These are phyloP conservation scores for Adansonia grandidieri DNA, from an alignment of 441 rosid species.

Conservation along the genomic window DNA sequence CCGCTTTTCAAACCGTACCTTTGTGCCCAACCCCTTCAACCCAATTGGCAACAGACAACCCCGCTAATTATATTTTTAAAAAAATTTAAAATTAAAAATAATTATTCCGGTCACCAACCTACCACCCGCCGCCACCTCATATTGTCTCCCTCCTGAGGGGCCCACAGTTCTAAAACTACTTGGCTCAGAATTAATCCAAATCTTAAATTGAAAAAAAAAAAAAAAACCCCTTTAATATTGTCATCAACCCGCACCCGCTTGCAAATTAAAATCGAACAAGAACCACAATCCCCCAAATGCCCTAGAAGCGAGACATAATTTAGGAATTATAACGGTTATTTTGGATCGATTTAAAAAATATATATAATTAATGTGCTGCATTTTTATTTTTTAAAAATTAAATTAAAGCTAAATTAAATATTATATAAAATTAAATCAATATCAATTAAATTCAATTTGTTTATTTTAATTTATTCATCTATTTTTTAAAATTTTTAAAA, in stretches of 20 bases:
- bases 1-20: neutral
- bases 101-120: neutral
- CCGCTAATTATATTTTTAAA: too few relatives aligned
- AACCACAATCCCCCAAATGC: neutral
- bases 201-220: neutral
- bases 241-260: neutral
- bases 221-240: neutral
- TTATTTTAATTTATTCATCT: too few relatives aligned
- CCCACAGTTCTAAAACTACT: neutral
- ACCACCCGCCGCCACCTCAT: neutral
- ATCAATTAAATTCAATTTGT: too few relatives aligned
- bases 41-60: too few relatives aligned
- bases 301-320: neutral
- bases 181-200: neutral
- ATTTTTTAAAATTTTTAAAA: too few relatives aligned
- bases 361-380: too few relatives aligned
- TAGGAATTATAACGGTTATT: too few relatives aligned
- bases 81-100: neutral
- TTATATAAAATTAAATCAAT: too few relatives aligned
- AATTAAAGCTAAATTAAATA: too few relatives aligned
- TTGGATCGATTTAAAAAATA: too few relatives aligned
- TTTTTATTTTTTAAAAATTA: too few relatives aligned
- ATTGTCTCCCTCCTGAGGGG: neutral
- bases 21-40: neutral
- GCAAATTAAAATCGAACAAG: neutral